Evolutionary conservation across 2,329 filamentous ascomycete genomes (phyloP).

Genomic region (Daldinia sp.): DNA sequence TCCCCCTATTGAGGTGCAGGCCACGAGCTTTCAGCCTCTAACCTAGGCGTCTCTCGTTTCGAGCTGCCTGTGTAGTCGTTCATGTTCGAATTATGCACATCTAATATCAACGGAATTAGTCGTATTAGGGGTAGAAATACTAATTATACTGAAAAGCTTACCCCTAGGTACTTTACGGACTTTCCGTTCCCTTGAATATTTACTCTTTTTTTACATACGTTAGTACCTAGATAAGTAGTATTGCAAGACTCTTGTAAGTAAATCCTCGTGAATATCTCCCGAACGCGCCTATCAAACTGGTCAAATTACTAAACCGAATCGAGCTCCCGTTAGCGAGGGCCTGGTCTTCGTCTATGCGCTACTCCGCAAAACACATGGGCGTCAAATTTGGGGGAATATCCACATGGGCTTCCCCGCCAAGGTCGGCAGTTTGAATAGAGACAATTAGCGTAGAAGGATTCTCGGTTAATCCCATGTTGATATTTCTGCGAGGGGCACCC

Average conservation of each 20-base stretch:
- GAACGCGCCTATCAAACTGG: constrained; percentile 16
- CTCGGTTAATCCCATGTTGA: constrained; percentile 10
- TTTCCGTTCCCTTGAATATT: neutral
- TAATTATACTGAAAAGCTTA: too few species aligned
- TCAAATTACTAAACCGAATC: constrained; percentile 32
- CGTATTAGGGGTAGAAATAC: neutral
- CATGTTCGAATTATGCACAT: neutral
- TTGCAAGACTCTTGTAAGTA: neutral
- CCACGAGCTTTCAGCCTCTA: neutral
- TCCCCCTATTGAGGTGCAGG: constrained; percentile 6
- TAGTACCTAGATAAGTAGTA: too few species aligned
- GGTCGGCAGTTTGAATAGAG: constrained; percentile 43
- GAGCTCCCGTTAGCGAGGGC: constrained; percentile 27
- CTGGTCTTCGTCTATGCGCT: constrained; percentile 12
- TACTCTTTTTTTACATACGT: too few species aligned
- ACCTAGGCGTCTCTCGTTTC: neutral
- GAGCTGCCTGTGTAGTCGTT: neutral
- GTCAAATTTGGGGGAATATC: constrained; percentile 37
- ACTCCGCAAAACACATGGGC: constrained; percentile 37
- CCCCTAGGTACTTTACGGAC: neutral
- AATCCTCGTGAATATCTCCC: too few species aligned
- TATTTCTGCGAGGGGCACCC: constrained; percentile 33
- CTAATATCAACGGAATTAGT: neutral
- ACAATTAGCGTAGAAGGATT: constrained; percentile 17
- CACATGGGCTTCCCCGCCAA: constrained; percentile 40